Base-by-base conservation (phyloP, 176 grass and related monocot species). In the Chrysopogon serrulatus region DNA sequence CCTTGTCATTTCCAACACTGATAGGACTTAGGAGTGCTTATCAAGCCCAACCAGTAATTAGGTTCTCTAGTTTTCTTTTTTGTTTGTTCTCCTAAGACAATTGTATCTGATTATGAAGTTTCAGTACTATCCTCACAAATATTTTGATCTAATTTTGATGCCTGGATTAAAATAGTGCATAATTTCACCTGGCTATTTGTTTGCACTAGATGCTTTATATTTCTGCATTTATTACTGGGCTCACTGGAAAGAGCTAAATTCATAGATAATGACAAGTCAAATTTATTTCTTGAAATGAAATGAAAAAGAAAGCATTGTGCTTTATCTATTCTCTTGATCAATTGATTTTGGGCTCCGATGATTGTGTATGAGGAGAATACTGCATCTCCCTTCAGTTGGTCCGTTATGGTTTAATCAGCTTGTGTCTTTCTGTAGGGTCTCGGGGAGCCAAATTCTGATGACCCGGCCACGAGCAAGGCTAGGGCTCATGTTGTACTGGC, bases 401-500 rank as follows among this genome's bases (percentile, higher is more conserved):
- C 49, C 11, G 31, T 28, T 74, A 15, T 37, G 48, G 37, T 81
- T 65, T 74, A 59, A 84, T 71, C 35, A 79, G 1, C 47, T 51
- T 40, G 8, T 86, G n/a, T 73, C 28, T 84, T 89, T 78, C 33
- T 90, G 85, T 77, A 98, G 96, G 96, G 93, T 98, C 73, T 95
- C 96, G 36, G 96, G 96, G 80, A 90, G 80, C 69, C 91, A 88
- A 68, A 80, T 93, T 76, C 74, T 98, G 68, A 95, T 95, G 91
- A 93, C 87, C 65, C 79, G 81, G 49, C 96, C 96, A 26, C 86
- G 93, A 72, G 91, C 96, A 63, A 98, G 93, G 85, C 89, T 98
- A 86, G 89, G 91, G 53, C 73, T 93, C 4, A 84, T 98, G 76
- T 85, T 70, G 16, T 98, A 98, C 85, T 90, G 80, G 85, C 35